Conservation (phyloP, 495 filamentous ascomycete species). For the Talaromyces proteolyticus region DNA sequence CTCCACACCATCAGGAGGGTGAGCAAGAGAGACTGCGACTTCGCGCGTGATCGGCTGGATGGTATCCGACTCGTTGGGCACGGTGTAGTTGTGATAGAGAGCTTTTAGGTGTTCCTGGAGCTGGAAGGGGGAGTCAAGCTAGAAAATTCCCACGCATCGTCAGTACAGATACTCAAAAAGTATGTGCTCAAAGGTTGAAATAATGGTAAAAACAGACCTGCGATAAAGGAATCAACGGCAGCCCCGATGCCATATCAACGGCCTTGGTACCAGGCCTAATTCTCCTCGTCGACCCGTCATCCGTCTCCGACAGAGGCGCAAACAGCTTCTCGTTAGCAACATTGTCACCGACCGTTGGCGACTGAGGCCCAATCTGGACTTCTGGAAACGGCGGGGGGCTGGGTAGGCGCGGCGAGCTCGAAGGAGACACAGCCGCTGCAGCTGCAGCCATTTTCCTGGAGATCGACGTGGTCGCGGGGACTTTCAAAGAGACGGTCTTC, state of each 20-base stretch:
- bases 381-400: conserved; percentile 87
- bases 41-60: conserved; percentile 65
- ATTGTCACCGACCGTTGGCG: conserved; percentile 57
- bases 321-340: conserved; percentile 27
- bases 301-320: conserved; percentile 40
- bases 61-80: conserved; percentile 47
- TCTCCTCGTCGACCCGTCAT: conserved; percentile 67
- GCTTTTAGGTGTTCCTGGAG: conserved; percentile 97
- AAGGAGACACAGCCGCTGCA: conserved; percentile 55
- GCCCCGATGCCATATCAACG: conserved; percentile 84
- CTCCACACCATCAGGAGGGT: conserved; percentile 73
- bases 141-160: conserved; percentile 5
- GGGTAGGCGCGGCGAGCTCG: conserved; percentile 79
- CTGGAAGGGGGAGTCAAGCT: conserved; percentile 95
- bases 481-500: conserved; percentile 5
- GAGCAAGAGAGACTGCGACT: conserved; percentile 66
- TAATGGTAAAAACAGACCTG: too few species aligned
- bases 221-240: conserved; percentile 74
- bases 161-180: too few species aligned
- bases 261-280: conserved; percentile 91
- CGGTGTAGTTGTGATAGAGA: conserved; percentile 74
- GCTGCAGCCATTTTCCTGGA: conserved; percentile 31
- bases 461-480: conserved; percentile 2
- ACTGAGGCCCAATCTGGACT: conserved; percentile 82
- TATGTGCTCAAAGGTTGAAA: too few species aligned